phyloP scores from a whole-genome alignment of 352 stramenopile genomes.

The Globisporangium lucens region DNA sequence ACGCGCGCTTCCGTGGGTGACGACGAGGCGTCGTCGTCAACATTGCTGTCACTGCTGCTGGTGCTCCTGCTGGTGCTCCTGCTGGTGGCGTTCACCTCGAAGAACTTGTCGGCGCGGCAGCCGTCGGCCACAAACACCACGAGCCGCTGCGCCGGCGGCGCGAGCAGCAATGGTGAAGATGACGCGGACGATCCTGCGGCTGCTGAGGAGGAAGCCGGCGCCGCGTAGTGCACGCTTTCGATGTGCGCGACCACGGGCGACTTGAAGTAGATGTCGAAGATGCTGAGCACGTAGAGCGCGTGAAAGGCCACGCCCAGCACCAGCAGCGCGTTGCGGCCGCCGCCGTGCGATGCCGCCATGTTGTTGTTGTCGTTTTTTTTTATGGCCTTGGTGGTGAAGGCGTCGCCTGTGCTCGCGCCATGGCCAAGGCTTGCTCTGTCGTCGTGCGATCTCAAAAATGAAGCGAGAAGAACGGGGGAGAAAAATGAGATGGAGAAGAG shows the following conservation, averaged over 20 bases:
- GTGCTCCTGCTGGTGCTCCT: constrained; percentile 1
- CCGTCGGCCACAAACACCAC: constrained; percentile 85
- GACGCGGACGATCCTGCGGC: constrained; percentile 16
- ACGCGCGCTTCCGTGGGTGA: constrained; percentile 27
- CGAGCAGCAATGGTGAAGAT: constrained; percentile 17
- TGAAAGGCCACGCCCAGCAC: constrained; percentile 79
- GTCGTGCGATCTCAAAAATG: too few species aligned
- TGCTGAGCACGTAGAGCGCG: constrained; percentile 82
- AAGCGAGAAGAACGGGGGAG: too few species aligned
- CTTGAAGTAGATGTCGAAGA: constrained; percentile 91
- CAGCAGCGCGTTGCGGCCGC: constrained; percentile 28
- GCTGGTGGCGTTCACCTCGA: constrained; percentile 44
- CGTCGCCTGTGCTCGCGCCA: too few species aligned
- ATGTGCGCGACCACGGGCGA: constrained; percentile 75
- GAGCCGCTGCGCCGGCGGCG: constrained; percentile 53
- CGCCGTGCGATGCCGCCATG: background rate
- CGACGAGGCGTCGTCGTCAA: background rate
- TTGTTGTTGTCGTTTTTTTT: background rate
- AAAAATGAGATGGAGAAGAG: too few species aligned
- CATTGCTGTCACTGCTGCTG: background rate
- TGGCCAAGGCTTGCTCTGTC: too few species aligned
- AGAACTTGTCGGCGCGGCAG: constrained; percentile 82
- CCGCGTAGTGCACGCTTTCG: constrained; percentile 39
- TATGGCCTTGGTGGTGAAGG: background rate
- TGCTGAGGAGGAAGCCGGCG: constrained; percentile 1